Conservation (phyloP, 1,139 yeast species). For the Zygosaccharomyces pseudobailii region DNA sequence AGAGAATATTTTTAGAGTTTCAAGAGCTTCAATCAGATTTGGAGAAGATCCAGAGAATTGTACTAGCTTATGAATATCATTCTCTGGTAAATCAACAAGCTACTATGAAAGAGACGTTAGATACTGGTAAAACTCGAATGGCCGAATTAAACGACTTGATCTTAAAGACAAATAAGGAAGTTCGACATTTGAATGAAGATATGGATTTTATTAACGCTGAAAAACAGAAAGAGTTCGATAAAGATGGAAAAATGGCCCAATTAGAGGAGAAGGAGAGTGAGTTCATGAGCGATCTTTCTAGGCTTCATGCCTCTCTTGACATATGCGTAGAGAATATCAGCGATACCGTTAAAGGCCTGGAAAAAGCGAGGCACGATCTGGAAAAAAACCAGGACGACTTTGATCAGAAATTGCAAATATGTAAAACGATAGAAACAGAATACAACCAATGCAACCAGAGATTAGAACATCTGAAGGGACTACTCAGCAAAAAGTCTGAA, state of each 20-base stretch:
- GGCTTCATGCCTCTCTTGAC: slow-evolving; percentile 60
- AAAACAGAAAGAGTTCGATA: slow-evolving; percentile 55
- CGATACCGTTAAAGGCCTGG: slow-evolving; percentile 42
- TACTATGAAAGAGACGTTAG: slow-evolving; percentile 38
- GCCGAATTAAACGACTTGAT: slow-evolving; percentile 36
- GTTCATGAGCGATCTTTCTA: slow-evolving; percentile 61
- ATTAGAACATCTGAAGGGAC: slow-evolving; percentile 44
- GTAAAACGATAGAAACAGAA: slow-evolving; percentile 36
- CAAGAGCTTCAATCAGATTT: slow-evolving; percentile 80
- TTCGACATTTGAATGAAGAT: slow-evolving; percentile 57
- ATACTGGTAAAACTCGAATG: slow-evolving; percentile 34
- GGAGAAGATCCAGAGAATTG: slow-evolving; percentile 68
- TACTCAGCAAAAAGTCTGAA: slow-evolving; percentile 67
- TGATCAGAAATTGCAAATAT: slow-evolving; percentile 24
- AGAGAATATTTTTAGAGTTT: slow-evolving; percentile 75
- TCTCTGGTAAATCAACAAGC: slow-evolving; percentile 41
- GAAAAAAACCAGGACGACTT: slow-evolving; percentile 25
- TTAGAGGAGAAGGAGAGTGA: slow-evolving; percentile 57
- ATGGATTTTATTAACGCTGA: slow-evolving; percentile 50
- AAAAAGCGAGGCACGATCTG: slow-evolving; percentile 18
- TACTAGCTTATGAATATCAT: slow-evolving; percentile 72
- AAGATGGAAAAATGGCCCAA: slow-evolving; percentile 58
- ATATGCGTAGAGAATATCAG: slow-evolving; percentile 49
- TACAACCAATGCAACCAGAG: slow-evolving; percentile 44
- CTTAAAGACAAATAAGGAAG: slow-evolving; percentile 50